Evolutionary conservation across 192 early-diverging fungal species (phyloP), one percentile per base, ranked within the genome.

Genomic region (Chytriomyces confervae): DNA sequence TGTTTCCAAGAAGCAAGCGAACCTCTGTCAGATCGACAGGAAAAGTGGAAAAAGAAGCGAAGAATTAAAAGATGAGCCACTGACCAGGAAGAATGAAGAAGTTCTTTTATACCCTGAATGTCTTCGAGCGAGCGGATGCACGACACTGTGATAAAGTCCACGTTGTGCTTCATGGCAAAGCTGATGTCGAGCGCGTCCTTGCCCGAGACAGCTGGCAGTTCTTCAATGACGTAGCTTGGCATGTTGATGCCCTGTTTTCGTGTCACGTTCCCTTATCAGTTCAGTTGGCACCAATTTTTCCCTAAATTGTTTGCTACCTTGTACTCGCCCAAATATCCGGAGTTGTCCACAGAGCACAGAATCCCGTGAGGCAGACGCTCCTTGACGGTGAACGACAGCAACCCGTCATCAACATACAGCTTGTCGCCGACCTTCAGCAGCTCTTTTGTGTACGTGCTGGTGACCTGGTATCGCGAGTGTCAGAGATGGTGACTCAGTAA

Each of bases 321-420:
- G 77, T 84, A 88, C 66, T 86, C 88, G 5, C 84, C 84, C 46
- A 89, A 69, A 44, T 75, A 61, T 18, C 87, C 87, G 61, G 74
- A 78, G 78, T 89, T 87, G 71, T 86, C 82, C 16, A 86, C 86
- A 44, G 60, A 68, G 61, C 77, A 80, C 49, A 81, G 64, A 66
- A 89, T 86, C 6, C 84, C 84, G 47, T 84, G 67, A 47, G 84
- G 81, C 51, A 85, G 50, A 45, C 88, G 81, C 79, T 93, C 92
- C 44, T 96, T 84, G 13, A 99, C 97, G 73, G 94, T 91, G 78
- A 99, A 99, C 75, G 94, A 94, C 78, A 99, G 87, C 65, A 96
- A 92, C 57, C 97, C 97, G 82, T 99, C 97, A 79, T 99, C 97
- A 49, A 99, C 91, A 75, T 69, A 87, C 29, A 90, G 82, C 70